Base-by-base conservation (phyloP, 2,329 filamentous ascomycete genomes). In the Monosporascus sp. region DNA sequence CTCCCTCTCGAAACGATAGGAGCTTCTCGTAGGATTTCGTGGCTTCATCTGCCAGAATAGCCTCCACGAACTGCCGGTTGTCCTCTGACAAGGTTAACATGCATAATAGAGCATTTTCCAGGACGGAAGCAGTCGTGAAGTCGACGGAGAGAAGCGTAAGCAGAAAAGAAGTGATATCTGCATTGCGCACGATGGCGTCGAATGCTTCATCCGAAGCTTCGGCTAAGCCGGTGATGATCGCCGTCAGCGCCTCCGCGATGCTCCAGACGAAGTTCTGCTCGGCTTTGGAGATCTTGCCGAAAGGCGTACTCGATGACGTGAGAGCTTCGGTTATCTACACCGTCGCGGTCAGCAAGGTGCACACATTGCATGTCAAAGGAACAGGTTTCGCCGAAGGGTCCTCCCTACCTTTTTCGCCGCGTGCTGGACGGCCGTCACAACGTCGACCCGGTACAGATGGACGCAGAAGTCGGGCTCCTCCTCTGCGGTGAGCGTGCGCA, bases 391-490 rank as follows among this genome's bases (percentile, higher is more conserved):
- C 27, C 27, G 31, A 56, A 19, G 48, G 48, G 45, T 5, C 52
- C 24, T 63, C 67, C 76, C 66, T 65, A 85, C 81, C 56, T 75
- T 74, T 50, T 75, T 75, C 49, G 76, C 71, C 16, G 82, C 82
- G 64, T 80, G 78, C 53, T 81, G 77, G 54, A 87, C 76, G 20
- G 84, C 82, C 27, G 80, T 82, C 55, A 88, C 63, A 16, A 86
- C 69, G 65, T 87, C 84, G 27, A 81, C 72, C 44, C 85, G 74
- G 62, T 79, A 87, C 53, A 88, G 67, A 60, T 88, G 84, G 20
- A 88, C 72, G 57, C 83, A 85, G 55, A 88, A 87, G 62, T 87
- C 85, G 14, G 79, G 73, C 60, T 86, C 84, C 66, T 88, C 85
- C 63, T 86, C 80, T 57, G 81, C 73, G 2, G 79, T 81, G 51